Percentiles rank a stretch among this genome's conserved stretches.
Conservation (phyloP, 768 basidiomycete species). For the Ramaria sp. region DNA sequence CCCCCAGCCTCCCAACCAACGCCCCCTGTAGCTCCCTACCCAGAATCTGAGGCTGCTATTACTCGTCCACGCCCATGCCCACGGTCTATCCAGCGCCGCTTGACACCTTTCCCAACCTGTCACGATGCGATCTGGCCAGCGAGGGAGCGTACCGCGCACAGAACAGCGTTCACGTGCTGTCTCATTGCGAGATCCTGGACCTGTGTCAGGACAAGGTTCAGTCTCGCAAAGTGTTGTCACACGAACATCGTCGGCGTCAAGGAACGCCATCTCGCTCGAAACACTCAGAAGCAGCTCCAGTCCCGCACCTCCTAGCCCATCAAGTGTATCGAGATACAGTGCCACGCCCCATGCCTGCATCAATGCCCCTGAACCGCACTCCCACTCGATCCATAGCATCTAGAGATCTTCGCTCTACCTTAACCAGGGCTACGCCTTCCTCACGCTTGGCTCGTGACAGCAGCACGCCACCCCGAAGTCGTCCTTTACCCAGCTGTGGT, state of each 20-base stretch:
- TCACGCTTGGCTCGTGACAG: not conserved
- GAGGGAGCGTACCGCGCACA: not conserved
- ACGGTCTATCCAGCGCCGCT: too few species aligned
- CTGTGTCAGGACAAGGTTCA: not conserved
- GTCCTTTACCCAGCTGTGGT: not conserved
- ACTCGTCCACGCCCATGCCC: too few species aligned
- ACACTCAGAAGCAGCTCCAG: not conserved
- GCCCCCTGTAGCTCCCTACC: too few species aligned
- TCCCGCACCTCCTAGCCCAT: not conserved
- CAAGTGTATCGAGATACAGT: not conserved
- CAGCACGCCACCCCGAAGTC: too few species aligned
- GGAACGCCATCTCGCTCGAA: not conserved
- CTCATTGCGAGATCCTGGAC: not conserved
- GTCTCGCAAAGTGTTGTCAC: not conserved
- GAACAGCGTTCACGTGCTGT: not conserved
- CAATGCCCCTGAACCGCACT: not conserved
- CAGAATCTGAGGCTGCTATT: too few species aligned
- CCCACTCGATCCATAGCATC: not conserved
- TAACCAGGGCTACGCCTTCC: not conserved
- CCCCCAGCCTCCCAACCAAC: too few species aligned
- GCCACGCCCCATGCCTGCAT: not conserved
- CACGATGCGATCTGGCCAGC: not conserved
- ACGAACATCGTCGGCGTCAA: not conserved
- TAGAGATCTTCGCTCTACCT: not conserved
- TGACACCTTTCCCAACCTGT: not conserved